phyloP scores from a whole-genome alignment of 768 basidiomycete species.

The Panellus pusillus region DNA sequence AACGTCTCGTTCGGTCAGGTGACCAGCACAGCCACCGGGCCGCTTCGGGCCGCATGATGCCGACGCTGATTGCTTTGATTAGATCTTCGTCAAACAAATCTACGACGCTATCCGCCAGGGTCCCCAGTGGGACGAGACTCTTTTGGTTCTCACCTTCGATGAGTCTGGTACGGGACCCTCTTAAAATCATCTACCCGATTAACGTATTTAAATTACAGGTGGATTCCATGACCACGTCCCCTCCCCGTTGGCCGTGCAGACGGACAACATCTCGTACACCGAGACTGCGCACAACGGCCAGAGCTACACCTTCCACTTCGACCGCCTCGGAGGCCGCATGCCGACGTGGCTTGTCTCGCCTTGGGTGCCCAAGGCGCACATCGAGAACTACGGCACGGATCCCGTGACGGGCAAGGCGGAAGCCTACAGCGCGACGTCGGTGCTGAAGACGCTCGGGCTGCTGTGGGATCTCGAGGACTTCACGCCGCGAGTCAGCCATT shows the following conservation, averaged over 20 bases:
- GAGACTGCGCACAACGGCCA: slow-evolving; percentile 25
- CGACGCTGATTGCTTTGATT: no score
- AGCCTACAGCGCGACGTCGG: slow-evolving; percentile 22
- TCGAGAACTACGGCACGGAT: slow-evolving; percentile 29
- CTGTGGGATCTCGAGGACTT: slow-evolving; percentile 23
- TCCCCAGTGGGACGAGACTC: slow-evolving; percentile 30
- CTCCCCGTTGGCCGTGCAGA: slow-evolving; percentile 26
- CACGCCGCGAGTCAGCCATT: slow-evolving; percentile 20
- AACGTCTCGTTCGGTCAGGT: slow-evolving; percentile 27
- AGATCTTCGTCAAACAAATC: slow-evolving; percentile 29
- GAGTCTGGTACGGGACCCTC: slow-evolving; percentile 19
- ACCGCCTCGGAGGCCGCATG: slow-evolving; percentile 31
- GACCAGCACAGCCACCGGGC: no score
- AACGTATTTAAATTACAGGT: slow-evolving; percentile 1
- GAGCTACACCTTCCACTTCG: slow-evolving; percentile 27
- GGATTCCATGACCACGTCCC: slow-evolving; percentile 36
- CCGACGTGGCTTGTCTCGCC: slow-evolving; percentile 28
- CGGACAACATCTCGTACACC: slow-evolving; percentile 31
- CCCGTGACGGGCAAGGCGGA: slow-evolving; percentile 17
- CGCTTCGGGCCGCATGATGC: no score
- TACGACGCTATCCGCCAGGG: slow-evolving; percentile 31
- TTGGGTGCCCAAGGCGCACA: slow-evolving; percentile 23
- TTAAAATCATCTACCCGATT: no score
- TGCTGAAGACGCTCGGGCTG: slow-evolving; percentile 24
- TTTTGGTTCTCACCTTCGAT: slow-evolving; percentile 34